Conservation (phyloP, 768 basidiomycete species). For the Fomitopsis serialis region DNA sequence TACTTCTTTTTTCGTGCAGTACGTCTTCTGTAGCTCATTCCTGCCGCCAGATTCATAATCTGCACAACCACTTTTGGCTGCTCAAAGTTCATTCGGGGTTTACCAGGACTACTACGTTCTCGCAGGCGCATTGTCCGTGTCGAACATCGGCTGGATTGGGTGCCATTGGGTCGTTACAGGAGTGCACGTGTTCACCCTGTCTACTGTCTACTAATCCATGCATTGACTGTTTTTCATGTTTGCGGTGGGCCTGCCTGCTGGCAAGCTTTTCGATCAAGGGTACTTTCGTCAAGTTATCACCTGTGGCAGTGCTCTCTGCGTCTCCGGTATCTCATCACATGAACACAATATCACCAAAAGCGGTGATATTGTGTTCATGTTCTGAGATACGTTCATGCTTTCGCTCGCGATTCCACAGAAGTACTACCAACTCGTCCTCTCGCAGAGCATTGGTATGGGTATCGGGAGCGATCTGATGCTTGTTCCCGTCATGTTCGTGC, state of each 20-base stretch:
- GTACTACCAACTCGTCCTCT: constrained; percentile 45
- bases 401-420: constrained; percentile 34
- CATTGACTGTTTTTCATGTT: constrained; percentile 31
- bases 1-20: no score
- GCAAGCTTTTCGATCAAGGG: constrained; percentile 39
- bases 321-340: constrained; percentile 13
- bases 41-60: no score
- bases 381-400: constrained; percentile 43
- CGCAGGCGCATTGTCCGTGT: not conserved
- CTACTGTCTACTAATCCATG: not conserved
- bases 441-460: constrained; percentile 50
- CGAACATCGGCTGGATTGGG: constrained; percentile 40
- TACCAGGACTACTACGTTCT: constrained; percentile 14
- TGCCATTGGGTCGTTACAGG: constrained; percentile 28
- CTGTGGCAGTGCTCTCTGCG: constrained; percentile 14
- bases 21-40: no score
- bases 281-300: constrained; percentile 35
- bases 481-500: constrained; percentile 40
- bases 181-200: not conserved
- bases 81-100: constrained; percentile 10
- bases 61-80: constrained; percentile 14
- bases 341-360: not conserved
- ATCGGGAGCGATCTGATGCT: constrained; percentile 40
- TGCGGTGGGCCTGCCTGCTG: constrained; percentile 33
- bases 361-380: constrained; percentile 12